These are phyloP conservation scores for Seiridium cupressi DNA, from an alignment of 2,329 filamentous ascomycete species.

Conservation along the genomic window DNA sequence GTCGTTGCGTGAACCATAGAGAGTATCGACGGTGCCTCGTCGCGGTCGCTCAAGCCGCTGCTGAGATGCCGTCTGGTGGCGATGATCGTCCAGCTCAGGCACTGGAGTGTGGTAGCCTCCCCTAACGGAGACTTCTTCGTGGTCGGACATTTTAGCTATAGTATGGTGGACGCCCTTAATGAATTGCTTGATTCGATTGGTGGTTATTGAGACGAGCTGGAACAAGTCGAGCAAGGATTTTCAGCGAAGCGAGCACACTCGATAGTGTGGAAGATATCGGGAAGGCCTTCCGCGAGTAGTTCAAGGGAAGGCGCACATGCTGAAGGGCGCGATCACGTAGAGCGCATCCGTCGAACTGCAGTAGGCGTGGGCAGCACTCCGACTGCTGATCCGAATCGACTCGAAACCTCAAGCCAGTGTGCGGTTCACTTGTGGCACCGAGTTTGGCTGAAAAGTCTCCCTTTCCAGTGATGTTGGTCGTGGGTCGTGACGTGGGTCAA, in stretches of 20 bases:
- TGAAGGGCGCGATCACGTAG: constrained; percentile 21
- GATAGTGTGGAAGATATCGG: neutral
- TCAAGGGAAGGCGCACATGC: constrained; percentile 31
- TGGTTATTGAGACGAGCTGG: too few relatives aligned
- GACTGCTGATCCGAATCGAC: constrained; percentile 23
- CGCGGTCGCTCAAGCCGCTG: constrained; percentile 61
- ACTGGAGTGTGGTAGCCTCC: constrained; percentile 71
- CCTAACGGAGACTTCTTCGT: constrained; percentile 59
- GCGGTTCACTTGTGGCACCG: constrained; percentile 3
- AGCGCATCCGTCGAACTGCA: constrained; percentile 26
- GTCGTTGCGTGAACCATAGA: constrained; percentile 53
- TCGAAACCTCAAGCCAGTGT: constrained; percentile 1
- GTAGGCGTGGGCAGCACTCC: constrained; percentile 35
- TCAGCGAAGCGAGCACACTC: too few relatives aligned
- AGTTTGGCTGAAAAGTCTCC: neutral
- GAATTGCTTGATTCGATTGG: constrained; percentile 24
- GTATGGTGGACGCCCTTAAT: neutral
- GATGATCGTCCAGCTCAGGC: constrained; percentile 85
- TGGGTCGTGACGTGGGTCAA: constrained; percentile 22
- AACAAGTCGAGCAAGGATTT: too few relatives aligned
- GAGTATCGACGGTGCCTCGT: constrained; percentile 72
- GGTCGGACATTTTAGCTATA: constrained; percentile 63
- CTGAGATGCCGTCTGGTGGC: constrained; percentile 61
- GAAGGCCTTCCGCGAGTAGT: constrained; percentile 28
- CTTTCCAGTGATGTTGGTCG: constrained; percentile 8